A percentile compares a stretch with the other conserved stretches of the same genome.
phyloP scores from a whole-genome alignment of 2,329 filamentous ascomycete species.

The Colletotrichum brevisporum region DNA sequence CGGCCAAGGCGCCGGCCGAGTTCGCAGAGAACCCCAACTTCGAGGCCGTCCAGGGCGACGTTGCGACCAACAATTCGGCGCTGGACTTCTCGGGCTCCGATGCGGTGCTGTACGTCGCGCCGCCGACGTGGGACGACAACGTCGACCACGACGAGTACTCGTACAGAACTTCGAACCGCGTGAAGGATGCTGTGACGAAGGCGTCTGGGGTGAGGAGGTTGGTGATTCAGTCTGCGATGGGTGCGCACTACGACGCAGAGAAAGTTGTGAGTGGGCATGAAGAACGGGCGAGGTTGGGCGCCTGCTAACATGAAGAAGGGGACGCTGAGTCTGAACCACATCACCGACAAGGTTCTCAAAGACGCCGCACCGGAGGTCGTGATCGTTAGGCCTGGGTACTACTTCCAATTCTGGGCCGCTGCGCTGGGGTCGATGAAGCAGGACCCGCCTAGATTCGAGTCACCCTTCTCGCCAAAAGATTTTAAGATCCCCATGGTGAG shows the following conservation, averaged over 20 bases:
- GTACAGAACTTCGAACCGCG: slow-evolving; percentile 42
- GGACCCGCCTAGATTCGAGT: slow-evolving; percentile 46
- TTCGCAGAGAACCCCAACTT: slow-evolving; percentile 47
- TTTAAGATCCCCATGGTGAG: slow-evolving; percentile 50
- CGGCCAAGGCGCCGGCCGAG: slow-evolving; percentile 47
- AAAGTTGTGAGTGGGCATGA: slow-evolving; percentile 42
- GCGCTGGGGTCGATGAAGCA: slow-evolving; percentile 37
- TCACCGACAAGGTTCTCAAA: slow-evolving; percentile 42
- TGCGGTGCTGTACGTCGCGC: slow-evolving; percentile 51
- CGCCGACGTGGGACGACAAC: slow-evolving; percentile 47
- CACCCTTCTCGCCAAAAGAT: slow-evolving; percentile 45
- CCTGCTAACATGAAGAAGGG: slow-evolving; percentile 44
- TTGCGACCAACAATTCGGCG: slow-evolving; percentile 38
- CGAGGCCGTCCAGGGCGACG: slow-evolving; percentile 48
- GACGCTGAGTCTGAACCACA: slow-evolving; percentile 43
- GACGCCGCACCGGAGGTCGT: slow-evolving; percentile 41
- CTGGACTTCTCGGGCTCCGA: slow-evolving; percentile 49
- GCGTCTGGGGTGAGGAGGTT: slow-evolving; percentile 40
- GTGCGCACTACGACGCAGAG: slow-evolving; percentile 46
- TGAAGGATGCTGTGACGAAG: slow-evolving; percentile 43
- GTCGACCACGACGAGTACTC: slow-evolving; percentile 46
- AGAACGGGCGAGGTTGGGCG: no score
- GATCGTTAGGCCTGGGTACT: slow-evolving; percentile 42
- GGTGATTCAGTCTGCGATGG: slow-evolving; percentile 48
- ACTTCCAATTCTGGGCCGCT: slow-evolving; percentile 40